These are phyloP conservation scores for Helotiales sp. DNA, from an alignment of 2,329 filamentous ascomycete genomes.

Conservation along the genomic window DNA sequence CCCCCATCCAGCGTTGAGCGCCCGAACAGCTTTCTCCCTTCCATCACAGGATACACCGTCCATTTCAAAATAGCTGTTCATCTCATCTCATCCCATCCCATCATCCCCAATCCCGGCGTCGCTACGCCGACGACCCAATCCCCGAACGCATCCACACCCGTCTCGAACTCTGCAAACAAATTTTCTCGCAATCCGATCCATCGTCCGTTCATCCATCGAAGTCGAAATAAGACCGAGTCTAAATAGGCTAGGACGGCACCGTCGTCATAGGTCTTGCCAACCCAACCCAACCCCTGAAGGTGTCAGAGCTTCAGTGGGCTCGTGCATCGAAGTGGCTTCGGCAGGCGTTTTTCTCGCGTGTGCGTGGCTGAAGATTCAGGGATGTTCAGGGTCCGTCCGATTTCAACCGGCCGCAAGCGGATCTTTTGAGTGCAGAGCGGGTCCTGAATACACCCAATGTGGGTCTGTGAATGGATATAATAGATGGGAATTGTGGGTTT, in stretches of 20 bases:
- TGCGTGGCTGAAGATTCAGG: constrained; percentile 1
- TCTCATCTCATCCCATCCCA: neutral
- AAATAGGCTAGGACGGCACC: neutral
- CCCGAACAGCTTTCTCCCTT: no score
- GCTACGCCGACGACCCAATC: neutral
- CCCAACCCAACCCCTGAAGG: neutral
- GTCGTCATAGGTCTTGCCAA: neutral
- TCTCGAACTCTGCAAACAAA: neutral
- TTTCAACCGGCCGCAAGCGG: constrained; percentile 7
- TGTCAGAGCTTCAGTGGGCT: neutral
- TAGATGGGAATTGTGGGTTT: neutral
- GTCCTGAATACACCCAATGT: constrained; percentile 5
- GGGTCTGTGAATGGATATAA: neutral
- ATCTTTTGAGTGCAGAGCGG: neutral
- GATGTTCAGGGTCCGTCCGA: neutral
- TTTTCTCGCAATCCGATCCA: neutral
- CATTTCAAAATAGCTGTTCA: neutral
- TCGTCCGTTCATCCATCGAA: neutral
- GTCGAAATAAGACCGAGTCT: constrained; percentile 11
- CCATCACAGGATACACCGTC: neutral
- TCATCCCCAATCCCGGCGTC: neutral
- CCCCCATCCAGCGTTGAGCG: no score
- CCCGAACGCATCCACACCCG: neutral
- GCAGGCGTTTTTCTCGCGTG: neutral
- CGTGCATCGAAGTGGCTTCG: neutral